Evolutionary conservation across 257 asterid species (phyloP), one percentile per base, ranked within the genome.

Genomic region (Nicotiana undulata): DNA sequence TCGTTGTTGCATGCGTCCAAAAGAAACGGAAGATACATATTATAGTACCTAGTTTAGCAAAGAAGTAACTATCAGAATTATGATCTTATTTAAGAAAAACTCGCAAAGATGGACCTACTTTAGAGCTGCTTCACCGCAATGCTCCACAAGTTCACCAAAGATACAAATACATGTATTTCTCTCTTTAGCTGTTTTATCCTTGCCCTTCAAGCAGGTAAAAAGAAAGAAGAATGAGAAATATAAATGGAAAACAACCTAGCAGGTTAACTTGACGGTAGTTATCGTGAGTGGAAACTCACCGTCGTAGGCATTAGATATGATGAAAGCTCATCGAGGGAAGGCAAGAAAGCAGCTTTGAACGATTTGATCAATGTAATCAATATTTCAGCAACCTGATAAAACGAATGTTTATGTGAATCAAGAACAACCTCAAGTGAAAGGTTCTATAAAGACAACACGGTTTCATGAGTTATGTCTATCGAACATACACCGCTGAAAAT

Each of bases 131-230:
- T 40, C 49, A 80, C 86, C 93, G 67, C 99, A 95, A 82, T 95
- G 97, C 89, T 95, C 99, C 12, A 98, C 97, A 59, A 95, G 94
- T 85, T 93, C 94, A 89, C 92, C 99, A 84, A 91, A 95, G 60
- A 95, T 95, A 85, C 93, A 95, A 81, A 95, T 91, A 8, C 97
- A 97, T 75, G 89, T 95, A 82, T 94, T 91, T 89, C 99, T 93
- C 90, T 95, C 98, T 82, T 90, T 97, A 60, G 97, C 86, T 81
- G 97, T 90, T 87, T 90, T 93, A 82, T 92, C 98, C 86, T 95
- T 95, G 26, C 98, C 98, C 99, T 95, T 88, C 56, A 51, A 51
- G 5, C 6, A 51, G 18, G 3, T 0, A 51, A 51, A 51, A 29
- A 29, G 32, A 51, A 51, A 51, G 18, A 3, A 51, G 17, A 13